Conservation (phyloP, 768 basidiomycete genomes). For the Amanita muscaria region DNA sequence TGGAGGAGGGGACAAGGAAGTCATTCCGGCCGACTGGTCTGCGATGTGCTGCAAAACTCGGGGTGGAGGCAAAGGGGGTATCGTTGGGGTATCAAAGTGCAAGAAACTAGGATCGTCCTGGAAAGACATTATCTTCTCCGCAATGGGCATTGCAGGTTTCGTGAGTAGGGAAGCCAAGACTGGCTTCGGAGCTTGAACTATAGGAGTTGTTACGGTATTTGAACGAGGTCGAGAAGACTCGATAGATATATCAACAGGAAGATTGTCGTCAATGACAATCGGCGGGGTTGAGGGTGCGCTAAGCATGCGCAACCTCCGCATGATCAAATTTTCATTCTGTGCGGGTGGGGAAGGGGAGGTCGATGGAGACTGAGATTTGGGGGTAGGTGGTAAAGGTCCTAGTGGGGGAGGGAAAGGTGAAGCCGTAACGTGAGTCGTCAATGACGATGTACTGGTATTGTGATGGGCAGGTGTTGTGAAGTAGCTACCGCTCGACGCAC, state of each 20-base stretch:
- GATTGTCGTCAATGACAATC: slow-evolving; percentile 15
- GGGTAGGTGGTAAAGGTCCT: slow-evolving; percentile 35
- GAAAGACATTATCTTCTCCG: slow-evolving; percentile 48
- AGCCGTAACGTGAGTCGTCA: slow-evolving; percentile 9
- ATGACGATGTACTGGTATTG: slow-evolving; percentile 7
- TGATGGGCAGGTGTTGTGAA: background rate
- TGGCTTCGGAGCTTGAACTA: background rate
- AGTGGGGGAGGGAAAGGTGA: slow-evolving; percentile 36
- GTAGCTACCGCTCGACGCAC: slow-evolving; percentile 30
- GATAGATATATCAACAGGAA: background rate
- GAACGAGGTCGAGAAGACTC: background rate
- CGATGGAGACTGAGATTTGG: slow-evolving; percentile 9
- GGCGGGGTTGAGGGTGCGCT: slow-evolving; percentile 44
- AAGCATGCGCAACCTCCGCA: slow-evolving; percentile 58
- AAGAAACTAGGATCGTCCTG: slow-evolving; percentile 56
- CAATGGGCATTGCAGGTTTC: slow-evolving; percentile 45
- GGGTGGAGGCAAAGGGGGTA: slow-evolving; percentile 26
- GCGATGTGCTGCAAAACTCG: slow-evolving; percentile 17
- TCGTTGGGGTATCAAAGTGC: slow-evolving; percentile 39
- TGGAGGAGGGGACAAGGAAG: slow-evolving; percentile 53
- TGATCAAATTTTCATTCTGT: slow-evolving; percentile 38
- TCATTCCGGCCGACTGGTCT: slow-evolving; percentile 17
- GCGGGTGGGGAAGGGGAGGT: slow-evolving; percentile 11
- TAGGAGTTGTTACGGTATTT: slow-evolving; percentile 2
- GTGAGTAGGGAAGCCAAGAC: slow-evolving; percentile 3